phyloP scores from a whole-genome alignment of 371 early-diverging fungal genomes.

The Mucor irregularis region DNA sequence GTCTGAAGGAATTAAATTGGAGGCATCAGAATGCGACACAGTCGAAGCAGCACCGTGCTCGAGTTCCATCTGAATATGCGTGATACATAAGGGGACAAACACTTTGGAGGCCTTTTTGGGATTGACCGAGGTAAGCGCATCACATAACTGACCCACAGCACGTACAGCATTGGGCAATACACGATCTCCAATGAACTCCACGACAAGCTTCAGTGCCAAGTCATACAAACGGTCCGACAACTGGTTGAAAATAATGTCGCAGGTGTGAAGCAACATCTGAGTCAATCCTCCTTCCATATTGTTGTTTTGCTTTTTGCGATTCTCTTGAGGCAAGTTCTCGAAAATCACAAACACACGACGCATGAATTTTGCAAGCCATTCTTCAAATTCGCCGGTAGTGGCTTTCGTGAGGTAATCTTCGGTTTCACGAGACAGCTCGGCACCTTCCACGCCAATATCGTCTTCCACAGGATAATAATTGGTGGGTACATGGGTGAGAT shows the following conservation, averaged over 20 bases:
- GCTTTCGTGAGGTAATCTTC: conserved; percentile 67
- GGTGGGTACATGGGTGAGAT: conserved; percentile 46
- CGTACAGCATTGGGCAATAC: conserved; percentile 73
- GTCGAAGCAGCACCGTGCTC: conserved; percentile 70
- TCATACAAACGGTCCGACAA: conserved; percentile 65
- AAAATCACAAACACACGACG: conserved; percentile 77
- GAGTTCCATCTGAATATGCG: conserved; percentile 65
- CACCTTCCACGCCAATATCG: conserved; percentile 49
- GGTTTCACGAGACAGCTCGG: conserved; percentile 37
- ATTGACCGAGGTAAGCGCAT: conserved; percentile 42
- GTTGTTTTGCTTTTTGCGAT: conserved; percentile 36
- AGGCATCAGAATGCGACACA: conserved; percentile 53
- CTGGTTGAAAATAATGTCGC: conserved; percentile 67
- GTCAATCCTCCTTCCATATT: conserved; percentile 47
- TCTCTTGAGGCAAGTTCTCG: conserved; percentile 76
- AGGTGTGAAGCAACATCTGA: conserved; percentile 52
- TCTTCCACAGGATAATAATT: conserved; percentile 49
- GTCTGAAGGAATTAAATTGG: conserved; percentile 65
- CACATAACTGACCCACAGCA: conserved; percentile 61
- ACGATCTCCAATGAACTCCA: conserved; percentile 58
- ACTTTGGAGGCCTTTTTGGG: conserved; percentile 54
- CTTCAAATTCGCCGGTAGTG: conserved; percentile 80
- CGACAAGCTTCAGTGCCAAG: conserved; percentile 59
- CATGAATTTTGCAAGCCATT: conserved; percentile 83
- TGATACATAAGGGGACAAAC: conserved; percentile 63